Evolutionary conservation across 257 asterid species (phyloP), one percentile per base, ranked within the genome.

Genomic region (Nyctanthes arbortristis): DNA sequence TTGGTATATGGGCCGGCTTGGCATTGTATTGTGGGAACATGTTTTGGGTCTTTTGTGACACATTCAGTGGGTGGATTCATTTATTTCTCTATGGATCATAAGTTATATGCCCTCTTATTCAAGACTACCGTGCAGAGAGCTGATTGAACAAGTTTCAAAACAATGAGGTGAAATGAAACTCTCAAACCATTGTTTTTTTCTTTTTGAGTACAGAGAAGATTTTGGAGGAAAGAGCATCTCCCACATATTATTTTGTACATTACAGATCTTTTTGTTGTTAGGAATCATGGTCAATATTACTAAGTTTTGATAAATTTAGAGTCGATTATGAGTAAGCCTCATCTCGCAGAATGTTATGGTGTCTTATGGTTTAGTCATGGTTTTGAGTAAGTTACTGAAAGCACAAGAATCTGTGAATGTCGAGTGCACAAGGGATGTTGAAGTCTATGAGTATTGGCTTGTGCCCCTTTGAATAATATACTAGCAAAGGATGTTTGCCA

Each of bases 1-100:
- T 92, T 86, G 82, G 87, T 72, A 62, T 89, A 87, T 87, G 94
- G 96, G 64, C 96, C 96, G 68, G 96, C 95, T 73, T 89, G 96
- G 96, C 96, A 89, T 69, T 89, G 96, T 67, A 85, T 89, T 28
- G 92, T 89, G 28, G 96, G 96, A 85, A 81, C 87, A 57, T 78
- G 92, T 84, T 89, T 89, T 82, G 96, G 96, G 34, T 89, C 96
- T 69, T 89, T 89, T 78, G 96, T 89, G 24, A 89, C 96, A 20
- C 92, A 89, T 64, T 89, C 96, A 66, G 90, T 87, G 8, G 96
- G 96, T 70, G 96, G 96, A 0, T 89, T 89, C 77, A 81, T 89
- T 79, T 89, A 89, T 65, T 87, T 89, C 78, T 89, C 96, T n/a
- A 77, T 89, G 92, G 96, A 89, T 85, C 95, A 82, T 47, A 89